A percentile compares a stretch with the other conserved stretches of the same genome.
Evolutionary conservation across 2,329 filamentous ascomycete species (phyloP).

Genomic region (Fusarium sp.): DNA sequence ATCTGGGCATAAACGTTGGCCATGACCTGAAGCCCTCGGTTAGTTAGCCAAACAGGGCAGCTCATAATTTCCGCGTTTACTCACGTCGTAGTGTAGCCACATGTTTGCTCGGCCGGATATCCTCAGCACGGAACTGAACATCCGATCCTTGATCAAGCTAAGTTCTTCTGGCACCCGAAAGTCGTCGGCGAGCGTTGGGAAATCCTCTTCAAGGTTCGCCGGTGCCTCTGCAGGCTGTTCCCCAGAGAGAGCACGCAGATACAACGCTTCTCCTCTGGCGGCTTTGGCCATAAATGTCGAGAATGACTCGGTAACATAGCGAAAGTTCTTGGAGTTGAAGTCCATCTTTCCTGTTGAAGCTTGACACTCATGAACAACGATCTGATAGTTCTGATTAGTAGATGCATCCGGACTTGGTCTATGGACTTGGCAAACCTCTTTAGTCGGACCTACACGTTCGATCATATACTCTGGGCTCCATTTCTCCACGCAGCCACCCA

Average conservation of each 20-base stretch:
- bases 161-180: slow-evolving; percentile 76
- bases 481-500: slow-evolving; percentile 73
- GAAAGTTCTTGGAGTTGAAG: slow-evolving; percentile 86
- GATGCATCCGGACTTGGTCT: background rate
- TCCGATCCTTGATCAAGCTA: slow-evolving; percentile 65
- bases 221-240: slow-evolving; percentile 75
- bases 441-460: slow-evolving; percentile 68
- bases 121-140: slow-evolving; percentile 82
- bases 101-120: slow-evolving; percentile 84
- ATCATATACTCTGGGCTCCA: slow-evolving; percentile 79
- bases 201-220: slow-evolving; percentile 77
- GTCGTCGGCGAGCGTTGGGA: slow-evolving; percentile 74
- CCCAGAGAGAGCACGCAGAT: slow-evolving; percentile 81
- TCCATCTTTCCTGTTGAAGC: slow-evolving; percentile 72
- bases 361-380: slow-evolving; percentile 78
- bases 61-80: slow-evolving; percentile 37
- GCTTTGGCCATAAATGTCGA: slow-evolving; percentile 72
- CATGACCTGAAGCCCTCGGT: slow-evolving; percentile 69
- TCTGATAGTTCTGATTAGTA: slow-evolving; percentile 52
- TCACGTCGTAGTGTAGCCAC: slow-evolving; percentile 90
- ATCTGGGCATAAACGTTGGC: slow-evolving; percentile 89
- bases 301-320: slow-evolving; percentile 76
- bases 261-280: slow-evolving; percentile 70
- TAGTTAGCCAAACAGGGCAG: background rate
- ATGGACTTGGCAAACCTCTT: slow-evolving; percentile 60